phyloP scores from a whole-genome alignment of 257 asterid genomes.

The Nicotiana knightiana region DNA sequence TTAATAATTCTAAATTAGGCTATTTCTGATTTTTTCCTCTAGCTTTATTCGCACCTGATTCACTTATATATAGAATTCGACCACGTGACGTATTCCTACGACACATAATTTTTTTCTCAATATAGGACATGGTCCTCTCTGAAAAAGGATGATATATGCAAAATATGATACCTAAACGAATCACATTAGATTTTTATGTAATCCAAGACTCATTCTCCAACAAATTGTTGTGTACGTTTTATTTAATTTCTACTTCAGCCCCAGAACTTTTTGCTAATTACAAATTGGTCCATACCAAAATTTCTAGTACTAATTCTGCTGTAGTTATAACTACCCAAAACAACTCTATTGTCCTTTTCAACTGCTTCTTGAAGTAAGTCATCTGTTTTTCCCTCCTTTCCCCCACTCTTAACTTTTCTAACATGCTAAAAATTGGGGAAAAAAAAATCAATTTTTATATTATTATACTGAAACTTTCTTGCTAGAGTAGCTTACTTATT shows the following conservation, averaged over 20 bases:
- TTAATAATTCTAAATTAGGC: too few species aligned
- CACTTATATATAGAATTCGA: too few species aligned
- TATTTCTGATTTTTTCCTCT: too few species aligned
- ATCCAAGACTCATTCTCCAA: not conserved
- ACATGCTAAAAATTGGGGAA: not conserved
- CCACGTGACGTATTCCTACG: too few species aligned
- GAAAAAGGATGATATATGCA: not conserved
- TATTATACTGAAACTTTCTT: not conserved
- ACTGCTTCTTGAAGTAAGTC: slow-evolving; percentile 11
- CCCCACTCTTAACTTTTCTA: not conserved
- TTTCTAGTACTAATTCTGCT: not conserved
- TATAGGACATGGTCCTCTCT: not conserved
- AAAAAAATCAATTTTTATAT: not conserved
- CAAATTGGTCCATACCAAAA: not conserved
- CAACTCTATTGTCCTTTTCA: slow-evolving; percentile 28
- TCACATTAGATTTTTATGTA: not conserved
- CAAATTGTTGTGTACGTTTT: not conserved
- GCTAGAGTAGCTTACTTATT: not conserved
- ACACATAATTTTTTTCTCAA: too few species aligned
- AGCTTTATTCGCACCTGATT: too few species aligned
- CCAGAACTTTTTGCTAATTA: not conserved
- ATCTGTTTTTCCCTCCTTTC: not conserved
- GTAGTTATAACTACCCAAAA: slow-evolving; percentile 44
- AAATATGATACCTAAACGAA: not conserved
- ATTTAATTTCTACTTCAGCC: not conserved